These are phyloP conservation scores for Atalantia buxifolia DNA, from an alignment of 345 rosid species.

Conservation along the genomic window DNA sequence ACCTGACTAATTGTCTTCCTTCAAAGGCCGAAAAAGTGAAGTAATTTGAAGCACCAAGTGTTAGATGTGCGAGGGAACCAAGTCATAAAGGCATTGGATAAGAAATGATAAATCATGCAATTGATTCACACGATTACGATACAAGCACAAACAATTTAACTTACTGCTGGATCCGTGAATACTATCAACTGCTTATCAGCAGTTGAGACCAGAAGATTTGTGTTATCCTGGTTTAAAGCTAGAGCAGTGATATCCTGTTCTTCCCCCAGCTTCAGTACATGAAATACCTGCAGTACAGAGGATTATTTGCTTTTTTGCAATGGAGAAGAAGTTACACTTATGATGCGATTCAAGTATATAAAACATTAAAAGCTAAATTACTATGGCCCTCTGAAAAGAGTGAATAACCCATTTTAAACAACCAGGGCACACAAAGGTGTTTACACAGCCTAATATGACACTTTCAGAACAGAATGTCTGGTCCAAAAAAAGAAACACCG, in stretches of 20 bases:
- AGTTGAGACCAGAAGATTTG: constrained; percentile 91
- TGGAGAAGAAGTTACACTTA: not conserved
- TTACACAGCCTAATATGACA: not conserved
- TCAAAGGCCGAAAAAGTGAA: not conserved
- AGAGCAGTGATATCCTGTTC: constrained; percentile 86
- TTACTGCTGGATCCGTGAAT: constrained; percentile 95
- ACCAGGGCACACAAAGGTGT: not conserved
- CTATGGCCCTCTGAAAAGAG: not conserved
- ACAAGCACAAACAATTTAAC: constrained; percentile 23
- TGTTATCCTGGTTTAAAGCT: constrained; percentile 75
- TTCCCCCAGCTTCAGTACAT: constrained; percentile 59
- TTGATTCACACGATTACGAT: not conserved
- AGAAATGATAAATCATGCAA: not conserved
- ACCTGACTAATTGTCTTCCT: not conserved
- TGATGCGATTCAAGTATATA: not conserved
- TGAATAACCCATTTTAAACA: not conserved
- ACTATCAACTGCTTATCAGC: constrained; percentile 83
- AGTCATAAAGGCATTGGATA: not conserved
- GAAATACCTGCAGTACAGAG: constrained; percentile 58
- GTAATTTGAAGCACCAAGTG: not conserved
- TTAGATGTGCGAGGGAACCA: not conserved
- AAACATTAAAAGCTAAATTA: not conserved
- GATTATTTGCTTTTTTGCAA: constrained; percentile 7
- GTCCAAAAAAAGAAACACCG: not conserved
- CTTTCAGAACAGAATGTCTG: not conserved